Percentiles rank a stretch among this genome's conserved stretches.
These are phyloP conservation scores for Elaphomyces granulatus DNA, from an alignment of 495 filamentous ascomycete species.

Conservation along the genomic window DNA sequence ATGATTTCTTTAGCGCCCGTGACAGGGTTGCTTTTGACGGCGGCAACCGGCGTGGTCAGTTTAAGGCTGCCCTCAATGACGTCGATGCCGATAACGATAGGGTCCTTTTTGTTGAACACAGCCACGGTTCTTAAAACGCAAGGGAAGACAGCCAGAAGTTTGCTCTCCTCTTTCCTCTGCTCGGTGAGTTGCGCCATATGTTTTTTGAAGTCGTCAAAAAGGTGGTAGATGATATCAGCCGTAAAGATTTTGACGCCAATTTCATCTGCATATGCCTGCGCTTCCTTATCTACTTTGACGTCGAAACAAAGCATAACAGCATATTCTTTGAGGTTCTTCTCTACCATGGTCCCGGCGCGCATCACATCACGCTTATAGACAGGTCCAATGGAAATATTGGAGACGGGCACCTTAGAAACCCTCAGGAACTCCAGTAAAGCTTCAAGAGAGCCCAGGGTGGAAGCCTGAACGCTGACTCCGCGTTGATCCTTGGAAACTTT, in stretches of 20 bases:
- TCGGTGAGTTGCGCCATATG: conserved; percentile 78
- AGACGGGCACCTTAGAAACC: conserved; percentile 88
- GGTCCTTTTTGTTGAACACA: conserved; percentile 96
- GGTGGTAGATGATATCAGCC: conserved; percentile 97
- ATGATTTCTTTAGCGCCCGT: conserved; percentile 75
- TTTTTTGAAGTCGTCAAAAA: conserved; percentile 92
- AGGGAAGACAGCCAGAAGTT: conserved; percentile 91
- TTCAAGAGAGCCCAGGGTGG: conserved; percentile 93
- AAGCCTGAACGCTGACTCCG: conserved; percentile 94
- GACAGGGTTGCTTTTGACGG: conserved; percentile 62
- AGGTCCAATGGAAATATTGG: conserved; percentile 93
- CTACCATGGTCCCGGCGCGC: conserved; percentile 90
- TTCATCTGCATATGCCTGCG: conserved; percentile 77
- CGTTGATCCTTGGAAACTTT: conserved; percentile 79
- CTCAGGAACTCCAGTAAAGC: conserved; percentile 92
- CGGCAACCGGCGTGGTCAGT: conserved; percentile 76
- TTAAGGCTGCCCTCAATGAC: conserved; percentile 77
- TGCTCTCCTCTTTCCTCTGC: conserved; percentile 90
- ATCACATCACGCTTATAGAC: conserved; percentile 98
- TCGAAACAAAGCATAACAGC: conserved; percentile 99
- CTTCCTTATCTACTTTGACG: conserved; percentile 98
- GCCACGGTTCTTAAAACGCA: conserved; percentile 79
- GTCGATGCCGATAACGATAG: conserved; percentile 93
- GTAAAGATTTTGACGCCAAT: conserved; percentile 97
- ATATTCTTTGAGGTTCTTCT: conserved; percentile 76